Evolutionary conservation across 1,139 yeast genomes (phyloP), one percentile per base, ranked within the genome.

Genomic region (Suhomyces chickasaworum): DNA sequence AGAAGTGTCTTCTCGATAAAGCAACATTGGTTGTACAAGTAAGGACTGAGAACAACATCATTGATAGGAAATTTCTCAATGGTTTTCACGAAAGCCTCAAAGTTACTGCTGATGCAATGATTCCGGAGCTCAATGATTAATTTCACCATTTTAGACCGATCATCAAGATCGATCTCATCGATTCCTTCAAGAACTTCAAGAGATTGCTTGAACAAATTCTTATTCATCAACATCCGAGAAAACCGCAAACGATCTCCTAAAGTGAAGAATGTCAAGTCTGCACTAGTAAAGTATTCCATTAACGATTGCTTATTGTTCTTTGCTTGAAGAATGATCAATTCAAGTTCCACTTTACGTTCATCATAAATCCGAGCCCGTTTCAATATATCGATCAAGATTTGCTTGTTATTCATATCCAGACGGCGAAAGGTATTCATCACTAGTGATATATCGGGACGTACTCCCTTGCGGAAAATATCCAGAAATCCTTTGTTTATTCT

Each of bases 401-500:
- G 49, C 42, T 62, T 60, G 48, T 58, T 58, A 31, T 50, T 47
- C 20, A 45, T 44, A 37, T 60, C 61, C 56, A 65, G 63, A 34
- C 64, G 54, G 40, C 60, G 55, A 48, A 70, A 69, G 0, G 77
- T 71, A 32, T 61, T 64, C 45, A 66, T 64, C 4, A 73, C 52
- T 8, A 69, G 47, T 9, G 50, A 47, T 39, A 59, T 55, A 49
- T 73, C 77, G 0, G 78, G 78, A 34, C 61, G 57, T 4, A 73
- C 63, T 0, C 78, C 78, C 44, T 60, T 60, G 16, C 63, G 53
- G 30, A 71, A 44, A 8, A 74, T 48, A 16, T 66, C 73, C 8
- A 54, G 53, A 43, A 74, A 69, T 8, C 78, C 80, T 39, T 60
- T 56, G 17, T 61, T 59, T 31, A 71, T 54, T 32, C 78, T 53